Conservation (phyloP, 257 asterid genomes). For the Cruciata laevipes region DNA sequence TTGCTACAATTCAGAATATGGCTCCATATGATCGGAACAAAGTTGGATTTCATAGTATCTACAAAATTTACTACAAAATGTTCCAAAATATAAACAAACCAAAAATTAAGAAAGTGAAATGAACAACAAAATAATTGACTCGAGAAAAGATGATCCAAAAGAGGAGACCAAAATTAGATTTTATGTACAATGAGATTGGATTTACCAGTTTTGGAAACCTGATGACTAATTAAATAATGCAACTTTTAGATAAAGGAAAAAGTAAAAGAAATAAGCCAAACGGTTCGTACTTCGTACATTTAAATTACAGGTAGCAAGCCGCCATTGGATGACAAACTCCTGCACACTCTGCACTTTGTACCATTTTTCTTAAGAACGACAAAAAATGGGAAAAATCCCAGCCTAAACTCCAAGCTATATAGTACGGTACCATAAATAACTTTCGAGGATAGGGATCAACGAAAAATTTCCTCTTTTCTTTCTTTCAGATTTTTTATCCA, state of each 20-base stretch:
- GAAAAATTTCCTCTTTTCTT: neutral
- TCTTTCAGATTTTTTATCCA: neutral
- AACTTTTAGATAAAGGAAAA: neutral
- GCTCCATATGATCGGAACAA: too few relatives aligned
- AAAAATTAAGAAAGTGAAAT: too few relatives aligned
- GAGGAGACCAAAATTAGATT: neutral
- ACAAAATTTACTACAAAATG: too few relatives aligned
- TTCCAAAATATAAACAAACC: too few relatives aligned
- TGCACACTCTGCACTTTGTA: constrained; percentile 3
- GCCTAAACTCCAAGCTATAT: neutral
- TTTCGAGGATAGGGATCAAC: neutral
- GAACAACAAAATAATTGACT: too few relatives aligned
- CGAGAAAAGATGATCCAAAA: too few relatives aligned
- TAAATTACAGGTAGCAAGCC: constrained; percentile 35
- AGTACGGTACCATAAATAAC: neutral
- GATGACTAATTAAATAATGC: neutral
- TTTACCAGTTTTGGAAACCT: neutral
- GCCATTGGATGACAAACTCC: constrained; percentile 38
- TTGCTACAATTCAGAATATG: too few relatives aligned
- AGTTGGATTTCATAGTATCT: too few relatives aligned
- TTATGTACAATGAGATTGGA: neutral
- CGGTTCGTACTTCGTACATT: constrained; percentile 52
- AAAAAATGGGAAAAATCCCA: neutral
- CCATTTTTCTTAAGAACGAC: neutral
- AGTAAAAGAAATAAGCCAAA: constrained; percentile 1